Conservation (phyloP, 495 filamentous ascomycete genomes). For the Diplogelasinospora grovesii region DNA sequence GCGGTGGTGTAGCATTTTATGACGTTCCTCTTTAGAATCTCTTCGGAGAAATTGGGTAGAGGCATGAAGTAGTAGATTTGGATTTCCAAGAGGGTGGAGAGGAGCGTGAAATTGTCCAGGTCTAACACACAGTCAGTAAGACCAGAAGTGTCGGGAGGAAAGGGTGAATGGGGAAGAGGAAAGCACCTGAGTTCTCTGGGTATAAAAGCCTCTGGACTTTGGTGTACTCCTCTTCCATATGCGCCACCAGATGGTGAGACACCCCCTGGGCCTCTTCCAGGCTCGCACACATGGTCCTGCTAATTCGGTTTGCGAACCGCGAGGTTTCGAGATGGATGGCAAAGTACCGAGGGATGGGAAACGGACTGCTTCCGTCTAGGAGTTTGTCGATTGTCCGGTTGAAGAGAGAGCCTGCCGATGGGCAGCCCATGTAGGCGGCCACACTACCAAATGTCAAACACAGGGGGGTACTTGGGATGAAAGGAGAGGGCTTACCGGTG, state of each 20-base stretch:
- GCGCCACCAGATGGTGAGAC: constrained; percentile 30
- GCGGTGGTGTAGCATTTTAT: constrained; percentile 37
- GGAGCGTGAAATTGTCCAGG: constrained; percentile 32
- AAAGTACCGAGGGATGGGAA: constrained; percentile 33
- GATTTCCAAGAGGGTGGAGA: constrained; percentile 37
- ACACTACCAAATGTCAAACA: no score
- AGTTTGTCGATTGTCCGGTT: constrained; percentile 36
- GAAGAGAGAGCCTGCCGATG: constrained; percentile 32
- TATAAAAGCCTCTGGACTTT: constrained; percentile 32
- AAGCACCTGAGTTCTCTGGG: constrained; percentile 34
- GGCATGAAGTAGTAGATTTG: constrained; percentile 42
- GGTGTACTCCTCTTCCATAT: constrained; percentile 39
- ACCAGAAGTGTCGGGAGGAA: neutral
- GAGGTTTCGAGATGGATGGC: constrained; percentile 35
- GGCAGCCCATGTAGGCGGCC: constrained; percentile 31
- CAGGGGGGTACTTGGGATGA: no score
- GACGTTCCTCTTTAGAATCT: constrained; percentile 33
- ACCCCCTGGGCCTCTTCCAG: constrained; percentile 37
- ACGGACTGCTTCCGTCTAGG: constrained; percentile 29
- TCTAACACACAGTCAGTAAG: constrained; percentile 14
- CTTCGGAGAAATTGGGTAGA: constrained; percentile 24
- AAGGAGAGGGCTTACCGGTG: constrained; percentile 24
- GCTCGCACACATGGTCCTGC: constrained; percentile 32
- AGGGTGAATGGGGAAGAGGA: no score
- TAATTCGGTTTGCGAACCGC: constrained; percentile 34